phyloP scores from a whole-genome alignment of 108 stramenopile species.

The Cyclotella distinguenda region DNA sequence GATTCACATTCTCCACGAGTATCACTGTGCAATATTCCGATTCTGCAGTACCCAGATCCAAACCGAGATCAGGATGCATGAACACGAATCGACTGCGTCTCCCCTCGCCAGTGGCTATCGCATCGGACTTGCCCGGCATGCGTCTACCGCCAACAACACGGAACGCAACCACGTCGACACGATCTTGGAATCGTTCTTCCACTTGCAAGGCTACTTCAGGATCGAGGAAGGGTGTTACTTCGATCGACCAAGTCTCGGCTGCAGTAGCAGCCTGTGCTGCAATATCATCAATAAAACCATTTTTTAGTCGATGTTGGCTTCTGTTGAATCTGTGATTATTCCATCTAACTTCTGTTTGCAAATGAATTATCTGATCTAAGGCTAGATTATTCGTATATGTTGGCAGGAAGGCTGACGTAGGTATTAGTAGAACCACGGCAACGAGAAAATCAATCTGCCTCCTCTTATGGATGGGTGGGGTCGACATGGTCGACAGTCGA shows the following conservation, averaged over 20 bases:
- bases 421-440: too few relatives aligned
- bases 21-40: slow-evolving; percentile 34
- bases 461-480: too few relatives aligned
- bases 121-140: not conserved
- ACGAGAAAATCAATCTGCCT: too few relatives aligned
- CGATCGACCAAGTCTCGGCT: slow-evolving; percentile 41
- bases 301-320: not conserved
- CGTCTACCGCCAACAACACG: slow-evolving; percentile 41
- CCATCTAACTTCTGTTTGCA: not conserved
- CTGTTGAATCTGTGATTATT: not conserved
- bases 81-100: slow-evolving; percentile 43
- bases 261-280: slow-evolving; percentile 27
- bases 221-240: slow-evolving; percentile 47
- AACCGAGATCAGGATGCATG: slow-evolving; percentile 39
- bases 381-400: too few relatives aligned
- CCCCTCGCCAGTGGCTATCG: slow-evolving; percentile 24
- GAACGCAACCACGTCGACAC: slow-evolving; percentile 22
- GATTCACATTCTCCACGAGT: slow-evolving; percentile 39
- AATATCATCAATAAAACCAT: slow-evolving; percentile 16
- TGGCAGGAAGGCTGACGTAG: too few relatives aligned
- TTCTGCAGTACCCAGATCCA: slow-evolving; percentile 39
- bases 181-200: slow-evolving; percentile 31
- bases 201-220: slow-evolving; percentile 28
- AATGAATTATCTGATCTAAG: too few relatives aligned
- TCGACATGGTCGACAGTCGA: too few relatives aligned